Percentiles rank a stretch among this genome's conserved stretches.
Conservation (phyloP, 116 monocot species). For the Trichopus zeylanicus region DNA sequence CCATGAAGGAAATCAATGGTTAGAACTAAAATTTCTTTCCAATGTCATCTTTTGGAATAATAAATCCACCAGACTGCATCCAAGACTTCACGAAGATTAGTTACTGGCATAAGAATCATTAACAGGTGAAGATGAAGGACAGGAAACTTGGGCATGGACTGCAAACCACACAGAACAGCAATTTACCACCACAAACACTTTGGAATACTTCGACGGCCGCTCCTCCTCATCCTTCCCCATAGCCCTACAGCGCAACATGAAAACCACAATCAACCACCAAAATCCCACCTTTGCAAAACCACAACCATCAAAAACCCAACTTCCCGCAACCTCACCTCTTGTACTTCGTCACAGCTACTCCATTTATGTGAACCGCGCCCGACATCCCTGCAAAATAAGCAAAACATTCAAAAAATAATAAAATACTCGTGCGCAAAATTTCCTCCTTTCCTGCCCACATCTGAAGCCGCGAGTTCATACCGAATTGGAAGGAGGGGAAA, state of each 20-base stretch:
- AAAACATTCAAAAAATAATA: no score
- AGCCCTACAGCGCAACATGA: slow-evolving; percentile 35
- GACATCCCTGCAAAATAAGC: slow-evolving; percentile 59
- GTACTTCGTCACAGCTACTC: slow-evolving; percentile 78
- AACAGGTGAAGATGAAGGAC: no score
- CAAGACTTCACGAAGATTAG: no score
- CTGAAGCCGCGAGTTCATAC: slow-evolving; percentile 8
- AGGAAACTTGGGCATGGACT: not conserved
- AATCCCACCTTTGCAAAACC: not conserved
- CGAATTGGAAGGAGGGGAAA: slow-evolving; percentile 94
- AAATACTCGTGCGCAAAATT: no score
- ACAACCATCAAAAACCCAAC: not conserved
- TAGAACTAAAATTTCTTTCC: no score
- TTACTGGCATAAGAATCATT: no score
- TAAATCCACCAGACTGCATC: no score
- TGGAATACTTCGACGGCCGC: slow-evolving; percentile 97
- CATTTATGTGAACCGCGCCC: slow-evolving; percentile 90
- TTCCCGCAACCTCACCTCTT: slow-evolving; percentile 37
- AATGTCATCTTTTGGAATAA: no score
- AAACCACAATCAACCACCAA: slow-evolving; percentile 2
- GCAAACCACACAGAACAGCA: not conserved
- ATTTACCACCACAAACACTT: slow-evolving; percentile 70
- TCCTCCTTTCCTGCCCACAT: not conserved
- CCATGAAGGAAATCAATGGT: no score
- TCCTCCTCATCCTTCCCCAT: slow-evolving; percentile 57